A percentile compares a stretch with the other conserved stretches of the same genome.
phyloP scores from a whole-genome alignment of 257 asterid genomes.

The Datura wrightii region DNA sequence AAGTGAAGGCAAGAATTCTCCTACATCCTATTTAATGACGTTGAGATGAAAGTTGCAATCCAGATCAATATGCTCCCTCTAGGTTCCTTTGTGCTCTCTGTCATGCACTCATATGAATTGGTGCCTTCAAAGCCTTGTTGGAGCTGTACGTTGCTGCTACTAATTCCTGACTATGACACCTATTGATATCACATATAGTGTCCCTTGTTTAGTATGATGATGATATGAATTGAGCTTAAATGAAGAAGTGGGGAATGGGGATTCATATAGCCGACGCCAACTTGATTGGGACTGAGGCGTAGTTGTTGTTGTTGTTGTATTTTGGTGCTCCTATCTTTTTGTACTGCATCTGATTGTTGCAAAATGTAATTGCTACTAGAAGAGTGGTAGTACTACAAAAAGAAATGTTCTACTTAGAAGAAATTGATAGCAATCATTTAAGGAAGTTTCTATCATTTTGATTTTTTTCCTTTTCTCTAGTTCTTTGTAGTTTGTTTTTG shows the following conservation, averaged over 20 bases:
- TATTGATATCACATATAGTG: not conserved
- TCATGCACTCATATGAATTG: not conserved
- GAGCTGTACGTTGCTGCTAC: not conserved
- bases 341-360: slow-evolving; percentile 6
- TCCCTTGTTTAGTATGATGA: not conserved
- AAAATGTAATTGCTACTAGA: not conserved
- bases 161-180: not conserved
- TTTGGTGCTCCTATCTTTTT: slow-evolving; percentile 7
- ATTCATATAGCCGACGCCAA: not conserved
- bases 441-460: not conserved
- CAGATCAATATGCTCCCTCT: slow-evolving; percentile 4
- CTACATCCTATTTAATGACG: not conserved
- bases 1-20: slow-evolving; percentile 84
- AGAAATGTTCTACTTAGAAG: not conserved
- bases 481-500: not conserved
- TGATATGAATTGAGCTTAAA: not conserved
- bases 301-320: slow-evolving; percentile 1
- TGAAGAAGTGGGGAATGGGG: not conserved
- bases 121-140: slow-evolving; percentile 3
- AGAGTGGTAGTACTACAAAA: not conserved
- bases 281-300: not conserved
- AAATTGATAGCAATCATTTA: not conserved
- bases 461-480: not conserved
- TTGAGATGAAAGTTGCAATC: slow-evolving; percentile 4
- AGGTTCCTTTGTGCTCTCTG: not conserved